Evolutionary conservation across 805 yeast species (phyloP).

Genomic region (Komagataella pseudopastoris): DNA sequence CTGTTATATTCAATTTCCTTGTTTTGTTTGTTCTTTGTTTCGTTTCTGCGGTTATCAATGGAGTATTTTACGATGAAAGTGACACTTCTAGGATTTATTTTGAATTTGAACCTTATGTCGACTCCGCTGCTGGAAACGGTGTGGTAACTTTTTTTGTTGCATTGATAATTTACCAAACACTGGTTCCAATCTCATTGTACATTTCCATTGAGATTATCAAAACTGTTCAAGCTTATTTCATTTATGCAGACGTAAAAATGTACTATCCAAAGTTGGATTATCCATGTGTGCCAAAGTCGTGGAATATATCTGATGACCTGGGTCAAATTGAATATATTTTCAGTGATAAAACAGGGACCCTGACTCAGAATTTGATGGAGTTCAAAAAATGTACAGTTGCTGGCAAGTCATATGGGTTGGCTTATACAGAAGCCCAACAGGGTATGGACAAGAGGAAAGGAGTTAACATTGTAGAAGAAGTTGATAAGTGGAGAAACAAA

Average conservation of each 20-base stretch:
- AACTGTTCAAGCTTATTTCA: slow-evolving; percentile 64
- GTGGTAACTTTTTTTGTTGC: slow-evolving; percentile 58
- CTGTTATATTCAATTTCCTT: slow-evolving; percentile 49
- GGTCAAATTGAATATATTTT: slow-evolving; percentile 77
- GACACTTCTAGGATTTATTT: slow-evolving; percentile 36
- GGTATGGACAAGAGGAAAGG: slow-evolving; percentile 61
- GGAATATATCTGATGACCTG: slow-evolving; percentile 75
- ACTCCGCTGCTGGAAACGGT: slow-evolving; percentile 51
- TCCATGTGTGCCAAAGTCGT: slow-evolving; percentile 70
- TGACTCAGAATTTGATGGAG: slow-evolving; percentile 77
- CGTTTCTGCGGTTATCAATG: slow-evolving; percentile 58
- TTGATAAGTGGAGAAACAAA: slow-evolving; percentile 21
- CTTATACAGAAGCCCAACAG: slow-evolving; percentile 67
- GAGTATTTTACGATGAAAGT: slow-evolving; percentile 35
- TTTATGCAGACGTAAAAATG: slow-evolving; percentile 56
- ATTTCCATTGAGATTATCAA: slow-evolving; percentile 71
- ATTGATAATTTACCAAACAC: slow-evolving; percentile 58
- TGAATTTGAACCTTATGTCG: slow-evolving; percentile 49
- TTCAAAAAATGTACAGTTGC: slow-evolving; percentile 64
- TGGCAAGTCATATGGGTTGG: slow-evolving; percentile 56
- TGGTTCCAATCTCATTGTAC: slow-evolving; percentile 72
- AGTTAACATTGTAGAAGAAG: slow-evolving; percentile 38
- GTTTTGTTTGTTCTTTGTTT: slow-evolving; percentile 54
- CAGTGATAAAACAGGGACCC: slow-evolving; percentile 76
- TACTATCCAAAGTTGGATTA: slow-evolving; percentile 57